Percentiles rank a stretch among this genome's conserved stretches.
phyloP scores from a whole-genome alignment of 1,284 basidiomycete genomes.

The Cystobasidium sp. region DNA sequence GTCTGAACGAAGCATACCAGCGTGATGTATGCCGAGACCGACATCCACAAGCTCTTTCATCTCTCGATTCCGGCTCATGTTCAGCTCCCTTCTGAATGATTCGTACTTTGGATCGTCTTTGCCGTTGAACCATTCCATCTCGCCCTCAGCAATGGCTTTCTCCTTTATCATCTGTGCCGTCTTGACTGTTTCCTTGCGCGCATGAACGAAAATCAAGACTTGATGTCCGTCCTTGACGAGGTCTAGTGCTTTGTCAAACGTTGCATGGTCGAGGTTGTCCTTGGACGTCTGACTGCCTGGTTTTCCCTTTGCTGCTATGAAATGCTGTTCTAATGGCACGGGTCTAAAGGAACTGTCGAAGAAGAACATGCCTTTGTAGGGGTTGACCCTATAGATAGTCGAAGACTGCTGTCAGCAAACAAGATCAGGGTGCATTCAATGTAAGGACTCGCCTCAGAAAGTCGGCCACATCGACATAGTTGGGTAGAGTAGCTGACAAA shows the following conservation, averaged over 20 bases:
- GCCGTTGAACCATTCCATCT: slow-evolving; percentile 76
- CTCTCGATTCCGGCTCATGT: slow-evolving; percentile 86
- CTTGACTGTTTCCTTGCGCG: slow-evolving; percentile 97
- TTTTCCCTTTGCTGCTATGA: slow-evolving; percentile 94
- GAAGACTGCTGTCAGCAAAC: not conserved
- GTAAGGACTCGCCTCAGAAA: slow-evolving; percentile 72
- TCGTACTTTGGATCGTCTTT: slow-evolving; percentile 75
- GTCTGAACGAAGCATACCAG: slow-evolving; percentile 94
- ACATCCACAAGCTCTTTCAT: slow-evolving; percentile 92
- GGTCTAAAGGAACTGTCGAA: slow-evolving; percentile 98
- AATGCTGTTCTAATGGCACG: slow-evolving; percentile 96
- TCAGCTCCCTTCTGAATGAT: slow-evolving; percentile 77
- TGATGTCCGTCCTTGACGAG: slow-evolving; percentile 88
- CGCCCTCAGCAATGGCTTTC: slow-evolving; percentile 73
- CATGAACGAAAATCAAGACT: slow-evolving; percentile 99
- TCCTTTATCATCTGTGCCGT: slow-evolving; percentile 85
- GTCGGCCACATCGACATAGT: slow-evolving; percentile 95
- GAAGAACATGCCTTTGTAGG: slow-evolving; percentile 90
- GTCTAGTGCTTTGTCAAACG: slow-evolving; percentile 78
- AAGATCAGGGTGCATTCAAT: slow-evolving; percentile 12
- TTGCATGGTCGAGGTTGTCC: slow-evolving; percentile 85
- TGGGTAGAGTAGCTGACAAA: slow-evolving; percentile 95
- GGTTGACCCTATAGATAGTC: slow-evolving; percentile 72
- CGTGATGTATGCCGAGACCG: slow-evolving; percentile 97
- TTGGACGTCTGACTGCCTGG: slow-evolving; percentile 73